Conservation (phyloP, 108 stramenopile genomes). For the Fragilaria radians region DNA sequence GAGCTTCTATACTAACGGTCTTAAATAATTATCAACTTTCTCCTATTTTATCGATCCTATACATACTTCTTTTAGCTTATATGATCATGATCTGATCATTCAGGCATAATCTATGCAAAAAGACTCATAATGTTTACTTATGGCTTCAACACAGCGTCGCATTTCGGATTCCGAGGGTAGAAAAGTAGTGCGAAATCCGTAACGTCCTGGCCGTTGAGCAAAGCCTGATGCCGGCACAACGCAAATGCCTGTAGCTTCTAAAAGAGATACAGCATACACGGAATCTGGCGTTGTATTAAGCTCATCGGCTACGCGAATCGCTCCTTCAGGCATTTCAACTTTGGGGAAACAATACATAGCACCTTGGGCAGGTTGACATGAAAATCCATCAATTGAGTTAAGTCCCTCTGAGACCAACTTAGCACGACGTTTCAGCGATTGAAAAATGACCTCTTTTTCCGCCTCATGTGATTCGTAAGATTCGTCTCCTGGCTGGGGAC, state of each 20-base stretch:
- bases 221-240: slow-evolving; percentile 96
- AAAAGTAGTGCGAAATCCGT: slow-evolving; percentile 96
- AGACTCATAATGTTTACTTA: slow-evolving; percentile 67
- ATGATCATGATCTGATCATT: too few species aligned
- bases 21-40: too few species aligned
- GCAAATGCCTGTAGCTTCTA: slow-evolving; percentile 90
- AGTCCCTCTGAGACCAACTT: slow-evolving; percentile 71
- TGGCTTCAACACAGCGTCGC: slow-evolving; percentile 55
- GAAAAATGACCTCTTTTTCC: slow-evolving; percentile 65
- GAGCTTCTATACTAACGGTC: too few species aligned
- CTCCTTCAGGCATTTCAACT: slow-evolving; percentile 73
- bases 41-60: too few species aligned
- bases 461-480: slow-evolving; percentile 52
- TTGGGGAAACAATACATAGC: slow-evolving; percentile 96
- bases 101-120: slow-evolving; percentile 69
- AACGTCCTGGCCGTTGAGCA: slow-evolving; percentile 88
- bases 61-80: too few species aligned
- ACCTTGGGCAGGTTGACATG: slow-evolving; percentile 88
- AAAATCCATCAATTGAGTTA: slow-evolving; percentile 84
- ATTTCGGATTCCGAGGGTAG: slow-evolving; percentile 86
- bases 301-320: slow-evolving; percentile 65
- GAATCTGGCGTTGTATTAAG: slow-evolving; percentile 81
- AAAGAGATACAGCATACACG: slow-evolving; percentile 85
- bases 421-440: slow-evolving; percentile 66
- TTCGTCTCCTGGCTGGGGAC: slow-evolving; percentile 65